Conservation (phyloP, 805 yeast genomes). For the Saturnispora sekii region DNA sequence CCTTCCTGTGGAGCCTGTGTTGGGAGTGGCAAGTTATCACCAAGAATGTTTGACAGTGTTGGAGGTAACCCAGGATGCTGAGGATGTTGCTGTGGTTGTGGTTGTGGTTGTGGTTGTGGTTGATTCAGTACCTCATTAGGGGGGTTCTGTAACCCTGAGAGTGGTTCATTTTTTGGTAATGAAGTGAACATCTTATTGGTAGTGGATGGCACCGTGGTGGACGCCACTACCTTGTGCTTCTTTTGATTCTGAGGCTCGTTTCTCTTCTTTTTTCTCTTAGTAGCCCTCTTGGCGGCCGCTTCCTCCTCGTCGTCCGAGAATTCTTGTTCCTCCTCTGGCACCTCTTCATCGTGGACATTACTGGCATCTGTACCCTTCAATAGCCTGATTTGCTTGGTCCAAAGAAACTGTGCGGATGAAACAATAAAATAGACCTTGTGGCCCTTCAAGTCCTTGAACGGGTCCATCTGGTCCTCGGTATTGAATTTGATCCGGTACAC, state of each 20-base stretch:
- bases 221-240: constrained; percentile 1
- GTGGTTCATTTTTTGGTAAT: constrained; percentile 2
- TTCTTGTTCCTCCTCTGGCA: constrained; percentile 89
- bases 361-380: constrained; percentile 91
- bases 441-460: constrained; percentile 41
- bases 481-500: constrained; percentile 67
- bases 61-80: background rate
- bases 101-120: constrained; percentile 11
- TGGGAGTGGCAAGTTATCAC: background rate
- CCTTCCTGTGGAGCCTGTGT: background rate
- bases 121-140: background rate
- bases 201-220: background rate
- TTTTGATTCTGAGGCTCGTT: constrained; percentile 2
- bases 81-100: constrained; percentile 11
- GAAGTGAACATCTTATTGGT: constrained; percentile 10
- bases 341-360: constrained; percentile 88
- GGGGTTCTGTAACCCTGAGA: no score
- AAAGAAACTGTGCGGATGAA: constrained; percentile 67
- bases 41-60: background rate
- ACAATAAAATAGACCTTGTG: constrained; percentile 65
- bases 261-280: constrained; percentile 46
- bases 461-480: constrained; percentile 37
- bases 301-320: constrained; percentile 93
- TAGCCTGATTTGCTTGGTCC: constrained; percentile 60
- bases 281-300: constrained; percentile 52